Evolutionary conservation across 2,329 filamentous ascomycete genomes (phyloP).

Genomic region (Fusarium tupiense): DNA sequence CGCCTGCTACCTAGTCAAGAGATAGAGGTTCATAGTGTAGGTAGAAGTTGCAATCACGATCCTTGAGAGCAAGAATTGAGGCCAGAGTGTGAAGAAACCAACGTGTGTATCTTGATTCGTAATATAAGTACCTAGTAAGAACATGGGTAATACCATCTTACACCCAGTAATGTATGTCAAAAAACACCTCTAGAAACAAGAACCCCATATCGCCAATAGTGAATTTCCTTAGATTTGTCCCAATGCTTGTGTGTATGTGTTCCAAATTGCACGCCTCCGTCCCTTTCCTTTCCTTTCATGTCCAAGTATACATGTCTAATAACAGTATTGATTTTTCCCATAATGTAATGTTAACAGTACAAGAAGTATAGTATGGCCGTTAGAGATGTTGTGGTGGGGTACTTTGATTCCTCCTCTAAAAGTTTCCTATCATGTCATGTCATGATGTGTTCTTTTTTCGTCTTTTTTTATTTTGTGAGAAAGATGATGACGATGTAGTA

Average conservation of each 20-base stretch:
- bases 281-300: neutral
- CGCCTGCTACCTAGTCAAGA: neutral
- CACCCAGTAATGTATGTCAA: neutral
- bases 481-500: neutral
- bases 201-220: conserved; percentile 23
- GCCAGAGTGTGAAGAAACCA: neutral
- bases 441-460: neutral
- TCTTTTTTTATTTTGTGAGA: neutral
- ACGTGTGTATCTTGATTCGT: conserved; percentile 26
- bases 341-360: conserved; percentile 18
- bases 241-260: conserved; percentile 18
- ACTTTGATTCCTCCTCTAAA: conserved; percentile 19
- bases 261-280: conserved; percentile 11
- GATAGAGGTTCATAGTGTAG: neutral
- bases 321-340: conserved; percentile 2
- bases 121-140: neutral
- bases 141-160: conserved; percentile 7
- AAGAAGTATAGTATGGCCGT: conserved; percentile 10
- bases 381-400: conserved; percentile 1
- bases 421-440: conserved; percentile 7
- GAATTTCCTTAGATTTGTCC: conserved; percentile 8
- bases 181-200: conserved; percentile 21
- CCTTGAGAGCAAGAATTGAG: neutral
- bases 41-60: neutral
- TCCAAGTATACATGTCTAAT: neutral